phyloP scores from a whole-genome alignment of 2,329 filamentous ascomycete species.

The Cryphonectria radicalis region DNA sequence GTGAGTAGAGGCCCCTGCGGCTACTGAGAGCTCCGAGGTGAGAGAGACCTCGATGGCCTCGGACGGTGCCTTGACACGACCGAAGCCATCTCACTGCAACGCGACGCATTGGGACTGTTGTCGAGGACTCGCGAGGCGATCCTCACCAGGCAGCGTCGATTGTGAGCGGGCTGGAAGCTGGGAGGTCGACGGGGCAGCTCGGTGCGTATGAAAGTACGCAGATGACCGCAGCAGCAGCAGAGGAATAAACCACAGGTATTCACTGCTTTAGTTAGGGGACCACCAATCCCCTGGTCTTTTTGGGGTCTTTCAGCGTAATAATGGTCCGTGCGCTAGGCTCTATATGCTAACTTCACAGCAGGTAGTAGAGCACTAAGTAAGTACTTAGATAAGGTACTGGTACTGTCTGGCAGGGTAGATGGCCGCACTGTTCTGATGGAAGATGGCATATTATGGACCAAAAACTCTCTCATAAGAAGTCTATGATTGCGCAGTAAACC shows the following conservation, averaged over 20 bases:
- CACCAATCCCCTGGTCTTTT: too few species aligned
- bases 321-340: neutral
- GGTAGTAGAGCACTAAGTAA: neutral
- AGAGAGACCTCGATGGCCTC: conserved; percentile 44
- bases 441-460: neutral
- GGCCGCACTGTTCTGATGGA: neutral
- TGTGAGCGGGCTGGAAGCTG: neutral
- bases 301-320: neutral
- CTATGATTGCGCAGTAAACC: neutral
- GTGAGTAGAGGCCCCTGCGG: conserved; percentile 46
- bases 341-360: neutral
- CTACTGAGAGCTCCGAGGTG: conserved; percentile 50
- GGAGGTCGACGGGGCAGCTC: neutral
- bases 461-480: too few species aligned
- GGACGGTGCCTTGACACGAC: conserved; percentile 67
- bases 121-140: neutral
- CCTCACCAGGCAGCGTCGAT: neutral
- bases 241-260: neutral
- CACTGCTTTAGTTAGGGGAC: neutral
- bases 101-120: conserved; percentile 68
- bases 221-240: neutral
- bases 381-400: neutral
- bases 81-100: conserved; percentile 70
- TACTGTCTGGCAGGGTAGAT: neutral
- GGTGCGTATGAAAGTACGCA: neutral